Base-by-base conservation (phyloP, 148 eudicot genomes). In the Dysphania ambrosioides region DNA sequence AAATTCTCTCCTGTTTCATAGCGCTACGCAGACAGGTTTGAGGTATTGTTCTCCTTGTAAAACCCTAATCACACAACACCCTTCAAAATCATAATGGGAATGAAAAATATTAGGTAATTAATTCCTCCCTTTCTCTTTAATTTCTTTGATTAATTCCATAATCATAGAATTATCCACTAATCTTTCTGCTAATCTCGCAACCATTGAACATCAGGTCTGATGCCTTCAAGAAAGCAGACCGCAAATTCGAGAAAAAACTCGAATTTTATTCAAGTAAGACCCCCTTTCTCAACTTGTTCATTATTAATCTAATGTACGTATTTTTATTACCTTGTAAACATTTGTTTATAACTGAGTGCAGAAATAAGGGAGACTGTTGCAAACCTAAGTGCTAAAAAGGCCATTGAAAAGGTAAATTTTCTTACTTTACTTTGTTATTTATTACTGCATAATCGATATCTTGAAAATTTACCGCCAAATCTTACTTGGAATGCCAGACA, bases 171-270 rank as follows among this genome's bases (percentile, higher is more conserved):
- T n/a, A n/a, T n/a, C n/a, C n/a, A n/a, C 18, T 1, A 21, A 1
- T 32, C 24, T 53, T 8, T 58, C 15, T 32, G 13, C 24, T 57
- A 47, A 70, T 47, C 41, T 58, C 41, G 74, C 36, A 3, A 49
- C 36, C 18, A 42, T 49, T 58, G 4, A 7, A 57, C 60, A 58
- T 55, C 80, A 91, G 93, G 75, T 68, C 80, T 31, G 83, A 86
- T 16, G 79, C 76, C 0, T 61, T 80, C 8, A 71, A 79, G 29
- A 86, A 78, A 65, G 86, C 88, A 0, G 97, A 91, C 18, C 85
- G 81, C 23, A 91, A 89, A 73, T 89, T 87, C 41, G 91, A 84
- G 15, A 91, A 89, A 86, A 91, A 87, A 72, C 69, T 89, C 35
- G 75, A 88, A 70, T 90, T 90, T 70, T 90, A 90, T 75, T 66